Base-by-base conservation (phyloP, 169 alveolate genomes). In the Theileria orientalis region DNA sequence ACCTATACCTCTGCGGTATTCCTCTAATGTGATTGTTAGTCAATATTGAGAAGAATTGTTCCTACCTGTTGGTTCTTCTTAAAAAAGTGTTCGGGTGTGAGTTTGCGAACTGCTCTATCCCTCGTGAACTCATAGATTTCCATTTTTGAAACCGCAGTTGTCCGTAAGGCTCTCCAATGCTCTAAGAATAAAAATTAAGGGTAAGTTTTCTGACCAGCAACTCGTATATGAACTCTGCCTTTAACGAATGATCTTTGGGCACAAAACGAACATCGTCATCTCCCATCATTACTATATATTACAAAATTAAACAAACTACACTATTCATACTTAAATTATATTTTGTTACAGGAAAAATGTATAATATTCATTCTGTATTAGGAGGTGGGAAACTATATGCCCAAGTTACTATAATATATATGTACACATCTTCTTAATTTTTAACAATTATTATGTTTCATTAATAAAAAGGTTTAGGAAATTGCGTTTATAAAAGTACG, bases 1-100 rank as follows among this genome's bases (percentile, higher is more conserved):
- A 87, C 37, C 92, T 83, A 41, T 37, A 87, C 29, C 84, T 64
- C 51, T 87, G 92, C 30, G 92, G 92, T 11, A 84, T 84, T n/a
- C 92, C 92, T 63, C 92, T 84, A 40, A 47, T 67, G 9, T 64
- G n/a, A 25, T 33, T 66, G 14, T 47, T 68, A 25, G 11, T 68
- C 21, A 29, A 2, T 33, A 3, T 21, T 42, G 14, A 35, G 25
- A 9, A 16, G 3, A 73, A 49, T 19, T 19, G 21, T 25, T 1
- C 19, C 8, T 23, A 79, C 87, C 87, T 79, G 73, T 79, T 79
- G 14, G 87, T 79, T 16, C 87, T 72, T 21, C 87, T 67, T 13
- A 79, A 40, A 42, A 79, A 79, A 1, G 87, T 79, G 77, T 73
- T 79, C 56, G 76, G 71, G 47, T 79, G 87, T 57, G 83, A 29